Evolutionary conservation across 2,329 filamentous ascomycete genomes (phyloP).

Genomic region (Seiridium unicorne): DNA sequence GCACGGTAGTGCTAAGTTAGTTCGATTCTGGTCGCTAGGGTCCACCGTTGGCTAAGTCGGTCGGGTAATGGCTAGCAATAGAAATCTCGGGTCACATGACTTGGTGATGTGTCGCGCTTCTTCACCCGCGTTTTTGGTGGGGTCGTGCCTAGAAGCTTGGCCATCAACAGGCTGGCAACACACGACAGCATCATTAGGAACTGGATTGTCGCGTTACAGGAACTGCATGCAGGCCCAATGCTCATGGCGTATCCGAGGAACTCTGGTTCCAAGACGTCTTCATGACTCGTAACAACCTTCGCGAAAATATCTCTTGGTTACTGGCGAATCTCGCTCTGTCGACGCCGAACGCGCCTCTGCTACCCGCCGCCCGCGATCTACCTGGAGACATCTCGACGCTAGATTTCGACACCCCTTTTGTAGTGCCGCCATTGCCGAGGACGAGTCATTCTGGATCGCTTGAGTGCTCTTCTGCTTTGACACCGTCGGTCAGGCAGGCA

Average conservation of each 20-base stretch:
- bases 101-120: slow-evolving; percentile 4
- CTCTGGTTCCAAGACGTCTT: slow-evolving; percentile 39
- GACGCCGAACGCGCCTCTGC: slow-evolving; percentile 36
- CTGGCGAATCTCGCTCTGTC: slow-evolving; percentile 44
- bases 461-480: not conserved
- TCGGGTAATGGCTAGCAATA: not conserved
- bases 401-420: slow-evolving; percentile 14
- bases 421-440: not conserved
- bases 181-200: not conserved
- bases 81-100: slow-evolving; percentile 10
- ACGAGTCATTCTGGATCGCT: not conserved
- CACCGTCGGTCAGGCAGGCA: slow-evolving; percentile 14
- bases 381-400: slow-evolving; percentile 17
- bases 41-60: not conserved
- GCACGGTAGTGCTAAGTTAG: not conserved
- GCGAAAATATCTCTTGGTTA: slow-evolving; percentile 57
- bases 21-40: not conserved
- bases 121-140: slow-evolving; percentile 4
- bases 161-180: not conserved
- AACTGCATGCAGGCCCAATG: slow-evolving; percentile 13
- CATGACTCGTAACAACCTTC: slow-evolving; percentile 63
- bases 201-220: not conserved
- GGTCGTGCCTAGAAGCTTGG: not conserved
- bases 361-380: slow-evolving; percentile 29
- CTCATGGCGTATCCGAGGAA: slow-evolving; percentile 32